phyloP scores from a whole-genome alignment of 2,329 filamentous ascomycete species.

The Thielaviopsis cerberus region DNA sequence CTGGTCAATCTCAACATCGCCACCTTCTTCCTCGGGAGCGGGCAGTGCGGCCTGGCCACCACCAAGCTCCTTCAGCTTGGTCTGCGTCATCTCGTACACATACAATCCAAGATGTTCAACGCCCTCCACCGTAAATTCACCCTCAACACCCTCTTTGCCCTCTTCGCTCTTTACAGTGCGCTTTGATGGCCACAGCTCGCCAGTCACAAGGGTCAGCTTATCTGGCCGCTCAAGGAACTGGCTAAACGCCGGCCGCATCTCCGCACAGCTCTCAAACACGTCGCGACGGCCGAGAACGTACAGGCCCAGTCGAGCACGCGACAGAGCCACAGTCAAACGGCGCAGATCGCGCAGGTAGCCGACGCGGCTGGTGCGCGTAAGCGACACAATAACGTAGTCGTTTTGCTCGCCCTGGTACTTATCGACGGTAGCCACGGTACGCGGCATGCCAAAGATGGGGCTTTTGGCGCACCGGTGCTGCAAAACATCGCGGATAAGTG shows the following conservation, averaged over 20 bases:
- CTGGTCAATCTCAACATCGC: background rate
- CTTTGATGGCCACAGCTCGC: constrained; percentile 65
- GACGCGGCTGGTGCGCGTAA: constrained; percentile 72
- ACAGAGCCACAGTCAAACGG: constrained; percentile 83
- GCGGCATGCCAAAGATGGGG: constrained; percentile 71
- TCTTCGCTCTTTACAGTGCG: constrained; percentile 29
- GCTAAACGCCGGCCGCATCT: constrained; percentile 74
- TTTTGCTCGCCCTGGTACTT: constrained; percentile 99
- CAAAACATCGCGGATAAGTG: constrained; percentile 74
- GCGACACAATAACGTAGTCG: constrained; percentile 87
- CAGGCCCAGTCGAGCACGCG: constrained; percentile 73
- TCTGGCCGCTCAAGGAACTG: constrained; percentile 58
- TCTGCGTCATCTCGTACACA: constrained; percentile 85
- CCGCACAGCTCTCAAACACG: constrained; percentile 75
- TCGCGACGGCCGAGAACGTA: constrained; percentile 79
- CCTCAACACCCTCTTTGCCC: constrained; percentile 23
- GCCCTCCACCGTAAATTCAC: constrained; percentile 60
- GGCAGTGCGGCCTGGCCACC: constrained; percentile 18
- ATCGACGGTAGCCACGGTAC: constrained; percentile 83
- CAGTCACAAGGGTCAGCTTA: constrained; percentile 62
- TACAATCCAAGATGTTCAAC: constrained; percentile 93
- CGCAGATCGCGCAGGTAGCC: constrained; percentile 89
- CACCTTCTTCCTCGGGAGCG: constrained; percentile 13
- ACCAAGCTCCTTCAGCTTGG: constrained; percentile 31
- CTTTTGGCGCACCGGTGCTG: constrained; percentile 67